A percentile compares a stretch with the other conserved stretches of the same genome.
Evolutionary conservation across 2,329 filamentous ascomycete species (phyloP).

Genomic region (Dothiorella sarmentorum): DNA sequence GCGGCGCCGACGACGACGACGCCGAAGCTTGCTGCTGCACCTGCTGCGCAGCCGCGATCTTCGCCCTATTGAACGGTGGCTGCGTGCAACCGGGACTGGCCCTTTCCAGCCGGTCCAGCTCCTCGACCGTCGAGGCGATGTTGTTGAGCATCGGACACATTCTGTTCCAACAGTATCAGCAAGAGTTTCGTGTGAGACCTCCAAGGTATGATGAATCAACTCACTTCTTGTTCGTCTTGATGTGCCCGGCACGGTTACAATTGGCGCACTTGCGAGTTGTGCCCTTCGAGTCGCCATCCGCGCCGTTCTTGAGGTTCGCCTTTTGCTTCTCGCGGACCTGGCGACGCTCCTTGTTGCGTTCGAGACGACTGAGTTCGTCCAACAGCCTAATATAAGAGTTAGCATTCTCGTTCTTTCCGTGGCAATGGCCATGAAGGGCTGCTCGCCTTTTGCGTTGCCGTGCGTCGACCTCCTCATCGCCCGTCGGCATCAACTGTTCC

Average conservation of each 20-base stretch:
- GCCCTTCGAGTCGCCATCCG: constrained; percentile 49
- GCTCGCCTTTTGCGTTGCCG: constrained; percentile 53
- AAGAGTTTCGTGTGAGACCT: background rate
- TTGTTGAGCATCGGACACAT: constrained; percentile 19
- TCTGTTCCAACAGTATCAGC: background rate
- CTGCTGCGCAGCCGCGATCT: background rate
- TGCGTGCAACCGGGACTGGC: constrained; percentile 8
- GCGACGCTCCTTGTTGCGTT: constrained; percentile 87
- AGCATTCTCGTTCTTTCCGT: constrained; percentile 18
- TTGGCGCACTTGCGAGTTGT: constrained; percentile 89
- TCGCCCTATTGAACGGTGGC: constrained; percentile 8
- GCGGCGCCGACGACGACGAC: background rate
- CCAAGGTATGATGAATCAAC: background rate
- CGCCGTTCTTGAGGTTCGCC: constrained; percentile 47
- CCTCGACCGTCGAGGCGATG: constrained; percentile 6
- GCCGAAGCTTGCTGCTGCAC: too few relatives aligned
- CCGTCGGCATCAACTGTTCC: constrained; percentile 60
- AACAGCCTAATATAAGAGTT: constrained; percentile 52
- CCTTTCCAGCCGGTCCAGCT: constrained; percentile 11
- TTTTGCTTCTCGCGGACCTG: constrained; percentile 90
- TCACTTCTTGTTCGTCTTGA: constrained; percentile 98
- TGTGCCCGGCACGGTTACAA: constrained; percentile 93
- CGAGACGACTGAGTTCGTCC: constrained; percentile 75
- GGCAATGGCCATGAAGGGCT: background rate
- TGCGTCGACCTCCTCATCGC: constrained; percentile 64